Conservation (phyloP, 805 yeast species). For the Zygotorulaspora chibaensis region DNA sequence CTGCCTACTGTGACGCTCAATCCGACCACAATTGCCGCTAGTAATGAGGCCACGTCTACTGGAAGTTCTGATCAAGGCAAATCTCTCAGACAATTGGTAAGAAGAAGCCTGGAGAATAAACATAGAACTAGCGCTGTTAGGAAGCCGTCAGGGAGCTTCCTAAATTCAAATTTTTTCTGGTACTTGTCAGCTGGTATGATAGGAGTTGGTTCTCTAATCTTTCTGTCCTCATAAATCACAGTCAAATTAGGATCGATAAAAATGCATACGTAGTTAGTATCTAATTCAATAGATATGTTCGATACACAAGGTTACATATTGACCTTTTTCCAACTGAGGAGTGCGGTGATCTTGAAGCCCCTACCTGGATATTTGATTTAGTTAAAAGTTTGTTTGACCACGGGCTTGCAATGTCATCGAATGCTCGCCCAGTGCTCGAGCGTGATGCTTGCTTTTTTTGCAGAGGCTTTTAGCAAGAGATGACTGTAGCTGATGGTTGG, state of each 20-base stretch:
- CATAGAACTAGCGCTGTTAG: slow-evolving; percentile 67
- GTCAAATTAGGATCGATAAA: not conserved
- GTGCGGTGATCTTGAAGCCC: no score
- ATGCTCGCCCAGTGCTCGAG: no score
- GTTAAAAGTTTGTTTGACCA: no score
- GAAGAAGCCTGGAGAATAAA: slow-evolving; percentile 75
- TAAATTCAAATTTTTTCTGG: slow-evolving; percentile 24
- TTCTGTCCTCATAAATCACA: slow-evolving; percentile 19
- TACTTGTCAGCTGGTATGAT: slow-evolving; percentile 26
- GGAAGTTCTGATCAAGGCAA: slow-evolving; percentile 34
- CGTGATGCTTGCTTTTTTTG: no score
- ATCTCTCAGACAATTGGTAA: slow-evolving; percentile 44
- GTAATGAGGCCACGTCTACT: slow-evolving; percentile 30
- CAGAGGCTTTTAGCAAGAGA: no score
- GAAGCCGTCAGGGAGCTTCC: slow-evolving; percentile 13
- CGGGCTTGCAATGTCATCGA: no score
- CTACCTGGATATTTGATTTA: no score
- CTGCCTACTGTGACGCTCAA: slow-evolving; percentile 87
- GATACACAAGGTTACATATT: no score
- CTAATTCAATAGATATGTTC: no score
- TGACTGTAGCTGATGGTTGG: no score
- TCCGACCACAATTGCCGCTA: slow-evolving; percentile 58
- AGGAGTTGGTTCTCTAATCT: slow-evolving; percentile 29
- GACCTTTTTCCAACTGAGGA: no score
- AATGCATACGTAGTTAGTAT: not conserved